Evolutionary conservation across 2,329 filamentous ascomycete genomes (phyloP).

Genomic region (Tolypocladium endophyticum): DNA sequence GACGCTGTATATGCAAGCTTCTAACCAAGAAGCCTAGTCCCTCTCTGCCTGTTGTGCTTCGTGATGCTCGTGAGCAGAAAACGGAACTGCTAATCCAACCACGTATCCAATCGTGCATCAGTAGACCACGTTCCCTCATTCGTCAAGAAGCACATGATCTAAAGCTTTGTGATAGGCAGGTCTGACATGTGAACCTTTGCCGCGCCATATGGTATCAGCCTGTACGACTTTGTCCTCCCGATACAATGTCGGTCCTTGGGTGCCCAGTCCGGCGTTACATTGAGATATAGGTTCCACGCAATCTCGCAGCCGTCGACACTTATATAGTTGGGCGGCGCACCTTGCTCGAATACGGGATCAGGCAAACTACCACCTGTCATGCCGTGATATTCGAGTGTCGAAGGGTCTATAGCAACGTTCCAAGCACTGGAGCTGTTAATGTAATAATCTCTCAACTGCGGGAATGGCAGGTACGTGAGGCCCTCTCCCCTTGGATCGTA

Average conservation of each 20-base stretch:
- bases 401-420: conserved; percentile 17
- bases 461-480: conserved; percentile 10
- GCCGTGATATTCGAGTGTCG: conserved; percentile 13
- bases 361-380: conserved; percentile 12
- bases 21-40: background rate
- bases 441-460: conserved; percentile 17
- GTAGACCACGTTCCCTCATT: background rate
- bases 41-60: background rate
- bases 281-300: conserved; percentile 18
- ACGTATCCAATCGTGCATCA: background rate
- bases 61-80: background rate
- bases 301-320: conserved; percentile 27
- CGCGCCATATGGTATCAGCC: conserved; percentile 33
- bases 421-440: conserved; percentile 20
- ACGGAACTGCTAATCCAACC: background rate
- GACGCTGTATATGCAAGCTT: background rate
- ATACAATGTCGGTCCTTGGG: conserved; percentile 8
- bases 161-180: conserved; percentile 8
- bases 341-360: conserved; percentile 13
- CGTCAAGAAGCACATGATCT: background rate
- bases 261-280: conserved; percentile 18
- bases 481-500: conserved; percentile 8
- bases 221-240: conserved; percentile 18
- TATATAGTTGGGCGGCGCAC: conserved; percentile 23
- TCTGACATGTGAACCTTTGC: conserved; percentile 32